phyloP scores from a whole-genome alignment of 2,329 filamentous ascomycete genomes.

The Penicillium sp. region DNA sequence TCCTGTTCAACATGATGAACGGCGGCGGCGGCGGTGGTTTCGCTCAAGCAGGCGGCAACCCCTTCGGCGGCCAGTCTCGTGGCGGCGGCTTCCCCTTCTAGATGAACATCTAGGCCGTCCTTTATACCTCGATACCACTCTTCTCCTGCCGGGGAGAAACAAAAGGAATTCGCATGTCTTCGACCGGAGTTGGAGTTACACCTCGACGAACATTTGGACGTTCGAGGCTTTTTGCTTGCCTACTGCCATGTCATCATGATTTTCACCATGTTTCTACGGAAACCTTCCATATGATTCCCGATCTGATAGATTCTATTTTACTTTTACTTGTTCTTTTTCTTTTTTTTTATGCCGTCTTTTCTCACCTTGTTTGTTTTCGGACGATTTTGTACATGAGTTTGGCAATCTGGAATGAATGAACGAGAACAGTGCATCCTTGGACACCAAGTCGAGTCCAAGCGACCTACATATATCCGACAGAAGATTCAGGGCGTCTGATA shows the following conservation, averaged over 20 bases:
- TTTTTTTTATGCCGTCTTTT: not conserved
- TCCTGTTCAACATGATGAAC: constrained; percentile 84
- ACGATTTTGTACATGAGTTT: constrained; percentile 13
- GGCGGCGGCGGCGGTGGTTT: constrained; percentile 52
- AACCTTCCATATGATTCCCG: constrained; percentile 21
- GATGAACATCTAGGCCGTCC: constrained; percentile 10
- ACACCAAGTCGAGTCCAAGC: not conserved
- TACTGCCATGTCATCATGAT: constrained; percentile 8
- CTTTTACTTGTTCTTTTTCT: not conserved
- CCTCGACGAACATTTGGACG: constrained; percentile 6
- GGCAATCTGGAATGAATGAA: constrained; percentile 17
- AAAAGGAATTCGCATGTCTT: constrained; percentile 13
- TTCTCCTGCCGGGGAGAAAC: constrained; percentile 2
- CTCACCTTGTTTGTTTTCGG: not conserved
- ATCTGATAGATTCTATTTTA: constrained; percentile 18
- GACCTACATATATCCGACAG: constrained; percentile 2
- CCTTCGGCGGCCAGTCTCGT: constrained; percentile 39
- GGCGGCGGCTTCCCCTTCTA: constrained; percentile 62
- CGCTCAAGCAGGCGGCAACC: constrained; percentile 54
- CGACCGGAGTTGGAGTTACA: constrained; percentile 13
- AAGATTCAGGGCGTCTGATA: constrained; percentile 1
- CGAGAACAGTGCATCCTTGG: constrained; percentile 15
- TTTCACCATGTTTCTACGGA: constrained; percentile 11
- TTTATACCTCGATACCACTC: constrained; percentile 4
- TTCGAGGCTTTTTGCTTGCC: constrained; percentile 7